phyloP scores from a whole-genome alignment of 768 basidiomycete species.

The Goffeauzyma gilvescens region DNA sequence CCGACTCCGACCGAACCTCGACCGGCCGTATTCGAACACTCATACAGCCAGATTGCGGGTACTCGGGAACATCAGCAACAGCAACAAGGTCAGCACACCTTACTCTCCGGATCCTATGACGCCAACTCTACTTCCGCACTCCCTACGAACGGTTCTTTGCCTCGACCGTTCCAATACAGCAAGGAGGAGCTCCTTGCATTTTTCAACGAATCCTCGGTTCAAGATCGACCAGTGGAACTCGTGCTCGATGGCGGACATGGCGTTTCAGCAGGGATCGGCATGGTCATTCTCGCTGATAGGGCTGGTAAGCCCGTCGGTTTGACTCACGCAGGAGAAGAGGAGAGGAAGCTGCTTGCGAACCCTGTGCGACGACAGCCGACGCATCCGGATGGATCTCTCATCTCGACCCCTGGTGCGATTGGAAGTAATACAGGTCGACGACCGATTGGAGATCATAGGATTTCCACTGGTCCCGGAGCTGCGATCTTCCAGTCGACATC shows the following conservation, averaged over 20 bases:
- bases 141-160: conserved; percentile 15
- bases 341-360: conserved; percentile 70
- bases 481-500: conserved; percentile 41
- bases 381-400: conserved; percentile 55
- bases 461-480: too few relatives aligned
- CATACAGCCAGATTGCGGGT: too few relatives aligned
- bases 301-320: conserved; percentile 53
- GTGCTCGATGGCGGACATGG: conserved; percentile 32
- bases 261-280: conserved; percentile 15
- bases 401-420: conserved; percentile 38
- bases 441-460: too few relatives aligned
- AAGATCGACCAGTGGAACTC: conserved; percentile 51
- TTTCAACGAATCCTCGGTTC: conserved; percentile 41
- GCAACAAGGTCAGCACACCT: background rate
- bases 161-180: conserved; percentile 27
- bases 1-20: conserved; percentile 6
- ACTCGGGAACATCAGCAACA: too few relatives aligned
- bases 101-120: conserved; percentile 12
- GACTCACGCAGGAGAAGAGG: too few relatives aligned
- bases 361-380: conserved; percentile 54
- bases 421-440: too few relatives aligned
- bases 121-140: conserved; percentile 22
- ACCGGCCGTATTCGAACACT: too few relatives aligned
- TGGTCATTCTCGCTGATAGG: conserved; percentile 51
- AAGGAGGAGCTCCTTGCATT: conserved; percentile 24